Base-by-base conservation (phyloP, 192 early-diverging fungal genomes). In the Backusella sp. region DNA sequence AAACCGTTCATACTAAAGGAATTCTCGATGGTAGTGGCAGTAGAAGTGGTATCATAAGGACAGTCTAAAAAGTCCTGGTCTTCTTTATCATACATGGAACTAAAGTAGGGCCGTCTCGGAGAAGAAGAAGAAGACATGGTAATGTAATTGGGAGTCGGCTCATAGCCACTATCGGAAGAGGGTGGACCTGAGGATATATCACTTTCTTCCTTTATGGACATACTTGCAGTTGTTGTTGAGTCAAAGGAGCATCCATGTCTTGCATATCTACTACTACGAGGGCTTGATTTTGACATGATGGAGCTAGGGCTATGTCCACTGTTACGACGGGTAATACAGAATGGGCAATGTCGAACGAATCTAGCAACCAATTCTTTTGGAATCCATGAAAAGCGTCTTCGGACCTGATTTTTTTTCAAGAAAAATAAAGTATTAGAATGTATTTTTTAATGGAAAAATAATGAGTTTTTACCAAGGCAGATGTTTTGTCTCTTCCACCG, bases 401-500 rank as follows among this genome's bases (percentile, higher is more conserved):
- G 68, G n/a, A 82, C 80, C 80, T 81, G 59, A 32, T 32, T 32
- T 32, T 3, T 32, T 32, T 32, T 32, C 3, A 32, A 32, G 32
- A 32, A 32, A 32, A 53, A 56, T 59, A 26, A 26, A 62, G 21
- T 23, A 32, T 32, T 32, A 32, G 32, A 32, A 32, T 32, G 3
- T 59, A 66, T 65, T 42, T 39, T 39, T 39, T 39, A 39, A 39
- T 39, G 11, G 9, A 39, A 39, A 11, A 68, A 68, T n/a, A 39
- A 1, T 32, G 32, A 3, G 32, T 3, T 32, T 32, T 72, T 77
- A 86, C 86, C 82, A 86, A 82, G 23, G 86, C 83, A 49, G 86
- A 88, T n/a, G 86, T 88, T 74, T 88, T 88, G 74, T 88, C 86
- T 65, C 86, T 67, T 11, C 86, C 86, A 46, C 85, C 86, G 73